Evolutionary conservation across 371 early-diverging fungal genomes (phyloP).

Genomic region (Mucor racemosus): DNA sequence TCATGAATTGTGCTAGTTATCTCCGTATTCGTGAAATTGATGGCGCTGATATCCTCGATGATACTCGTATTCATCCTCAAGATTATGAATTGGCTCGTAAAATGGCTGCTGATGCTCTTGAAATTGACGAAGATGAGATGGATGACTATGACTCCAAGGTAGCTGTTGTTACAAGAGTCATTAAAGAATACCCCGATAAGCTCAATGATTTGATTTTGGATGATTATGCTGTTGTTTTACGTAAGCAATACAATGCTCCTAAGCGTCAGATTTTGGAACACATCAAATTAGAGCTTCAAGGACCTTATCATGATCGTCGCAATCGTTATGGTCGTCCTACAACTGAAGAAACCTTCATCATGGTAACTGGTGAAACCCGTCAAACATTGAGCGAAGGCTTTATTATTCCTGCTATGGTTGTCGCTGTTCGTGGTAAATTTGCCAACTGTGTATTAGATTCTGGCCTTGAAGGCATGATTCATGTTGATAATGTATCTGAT

Average conservation of each 20-base stretch:
- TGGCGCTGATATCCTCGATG: slow-evolving; percentile 83
- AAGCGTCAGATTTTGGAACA: slow-evolving; percentile 82
- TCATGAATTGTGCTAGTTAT: slow-evolving; percentile 94
- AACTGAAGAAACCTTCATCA: slow-evolving; percentile 74
- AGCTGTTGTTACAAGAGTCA: slow-evolving; percentile 75
- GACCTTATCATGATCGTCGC: slow-evolving; percentile 84
- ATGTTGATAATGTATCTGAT: slow-evolving; percentile 69
- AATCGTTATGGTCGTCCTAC: slow-evolving; percentile 64
- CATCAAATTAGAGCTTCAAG: slow-evolving; percentile 87
- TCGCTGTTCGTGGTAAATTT: slow-evolving; percentile 71
- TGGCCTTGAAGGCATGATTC: slow-evolving; percentile 86
- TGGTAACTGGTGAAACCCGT: slow-evolving; percentile 88
- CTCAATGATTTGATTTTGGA: slow-evolving; percentile 88
- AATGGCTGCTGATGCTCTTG: slow-evolving; percentile 97
- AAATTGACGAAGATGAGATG: slow-evolving; percentile 85
- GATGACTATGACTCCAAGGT: slow-evolving; percentile 69
- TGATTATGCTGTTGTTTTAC: slow-evolving; percentile 89
- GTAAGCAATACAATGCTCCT: slow-evolving; percentile 70
- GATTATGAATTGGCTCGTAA: slow-evolving; percentile 95
- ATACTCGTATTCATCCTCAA: slow-evolving; percentile 95
- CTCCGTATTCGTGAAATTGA: slow-evolving; percentile 74
- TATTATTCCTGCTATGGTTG: slow-evolving; percentile 69
- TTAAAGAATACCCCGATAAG: slow-evolving; percentile 78
- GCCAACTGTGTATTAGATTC: slow-evolving; percentile 78
- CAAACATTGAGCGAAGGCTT: slow-evolving; percentile 69